These are phyloP conservation scores for Antitrichia curtipendula DNA, from an alignment of 225 moss, liverwort and hornwort genomes.

Conservation along the genomic window DNA sequence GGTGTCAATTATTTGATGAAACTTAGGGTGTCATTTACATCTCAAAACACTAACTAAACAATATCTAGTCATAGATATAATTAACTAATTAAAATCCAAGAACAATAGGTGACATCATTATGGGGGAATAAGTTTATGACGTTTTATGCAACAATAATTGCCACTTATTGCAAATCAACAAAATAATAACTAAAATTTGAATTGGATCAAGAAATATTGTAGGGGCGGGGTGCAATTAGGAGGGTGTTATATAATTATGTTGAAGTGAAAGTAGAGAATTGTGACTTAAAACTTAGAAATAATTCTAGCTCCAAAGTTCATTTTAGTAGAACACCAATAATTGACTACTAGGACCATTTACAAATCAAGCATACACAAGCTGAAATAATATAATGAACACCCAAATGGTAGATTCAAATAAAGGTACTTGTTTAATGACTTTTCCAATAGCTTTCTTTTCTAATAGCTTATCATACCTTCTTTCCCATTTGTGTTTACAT, in stretches of 20 bases:
- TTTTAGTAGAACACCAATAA: not conserved
- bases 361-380: not conserved
- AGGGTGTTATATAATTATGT: not conserved
- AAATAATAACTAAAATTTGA: not conserved
- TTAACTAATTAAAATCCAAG: not conserved
- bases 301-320: not conserved
- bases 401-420: not conserved
- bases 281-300: not conserved
- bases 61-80: not conserved
- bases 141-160: not conserved
- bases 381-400: not conserved
- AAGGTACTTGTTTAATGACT: not conserved
- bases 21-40: not conserved
- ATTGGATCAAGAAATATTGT: not conserved
- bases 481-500: not conserved
- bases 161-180: not conserved
- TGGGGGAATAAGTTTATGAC: not conserved
- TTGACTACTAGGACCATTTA: not conserved
- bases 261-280: not conserved
- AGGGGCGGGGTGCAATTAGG: rapidly evolving
- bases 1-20: not conserved
- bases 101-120: not conserved
- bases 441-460: not conserved
- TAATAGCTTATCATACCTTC: not conserved
- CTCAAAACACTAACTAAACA: not conserved